phyloP scores from a whole-genome alignment of 1,284 basidiomycete species.

The Schizophyllum commune region DNA sequence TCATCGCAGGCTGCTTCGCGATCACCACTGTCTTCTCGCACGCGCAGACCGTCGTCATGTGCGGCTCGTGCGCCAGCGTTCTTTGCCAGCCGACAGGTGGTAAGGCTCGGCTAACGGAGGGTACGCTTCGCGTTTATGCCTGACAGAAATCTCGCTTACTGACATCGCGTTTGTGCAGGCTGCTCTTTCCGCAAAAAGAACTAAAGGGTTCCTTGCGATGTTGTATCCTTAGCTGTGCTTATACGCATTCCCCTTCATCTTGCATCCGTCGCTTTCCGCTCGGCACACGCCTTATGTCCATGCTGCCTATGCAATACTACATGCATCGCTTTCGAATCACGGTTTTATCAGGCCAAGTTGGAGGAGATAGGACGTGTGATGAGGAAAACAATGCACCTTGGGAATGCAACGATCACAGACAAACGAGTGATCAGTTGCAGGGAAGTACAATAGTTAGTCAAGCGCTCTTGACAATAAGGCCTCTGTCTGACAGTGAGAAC shows the following conservation, averaged over 20 bases:
- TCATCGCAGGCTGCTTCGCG: conserved; percentile 73
- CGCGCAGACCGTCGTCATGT: conserved; percentile 89
- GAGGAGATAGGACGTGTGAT: too few species aligned
- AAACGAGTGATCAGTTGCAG: too few species aligned
- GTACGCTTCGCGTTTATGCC: conserved; percentile 41
- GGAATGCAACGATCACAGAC: too few species aligned
- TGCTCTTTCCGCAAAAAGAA: conserved; percentile 86
- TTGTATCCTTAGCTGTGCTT: not conserved
- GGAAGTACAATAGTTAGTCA: too few species aligned
- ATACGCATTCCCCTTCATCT: not conserved
- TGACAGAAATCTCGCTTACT: conserved; percentile 3
- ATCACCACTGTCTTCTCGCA: conserved; percentile 96
- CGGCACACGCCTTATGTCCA: not conserved
- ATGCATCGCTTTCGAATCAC: not conserved
- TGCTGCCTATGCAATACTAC: not conserved
- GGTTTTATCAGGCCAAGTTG: not conserved
- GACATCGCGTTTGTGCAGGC: conserved; percentile 36
- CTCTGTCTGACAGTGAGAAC: too few species aligned
- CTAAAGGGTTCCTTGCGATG: conserved; percentile 25
- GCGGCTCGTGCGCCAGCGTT: conserved; percentile 90
- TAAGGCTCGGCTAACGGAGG: conserved; percentile 97
- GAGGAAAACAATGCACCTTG: too few species aligned
- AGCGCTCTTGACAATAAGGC: too few species aligned
- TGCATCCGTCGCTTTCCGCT: not conserved
- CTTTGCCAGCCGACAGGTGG: conserved; percentile 99